These are phyloP conservation scores for Aspergillus texensis DNA, from an alignment of 2,329 filamentous ascomycete genomes.

Conservation along the genomic window DNA sequence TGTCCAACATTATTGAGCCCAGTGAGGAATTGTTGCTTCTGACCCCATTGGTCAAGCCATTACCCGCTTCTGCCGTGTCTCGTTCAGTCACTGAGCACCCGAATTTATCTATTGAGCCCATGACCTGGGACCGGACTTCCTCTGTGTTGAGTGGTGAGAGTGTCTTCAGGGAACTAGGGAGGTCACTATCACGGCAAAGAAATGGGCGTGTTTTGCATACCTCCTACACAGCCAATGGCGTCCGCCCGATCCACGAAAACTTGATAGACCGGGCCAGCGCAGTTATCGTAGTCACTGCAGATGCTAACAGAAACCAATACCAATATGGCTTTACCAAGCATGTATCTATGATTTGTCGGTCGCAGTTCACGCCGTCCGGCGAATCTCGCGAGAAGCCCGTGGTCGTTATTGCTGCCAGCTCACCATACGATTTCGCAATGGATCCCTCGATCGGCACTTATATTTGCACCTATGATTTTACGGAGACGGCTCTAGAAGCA, in stretches of 20 bases:
- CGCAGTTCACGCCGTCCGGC: constrained; percentile 41
- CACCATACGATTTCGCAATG: constrained; percentile 94
- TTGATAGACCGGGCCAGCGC: constrained; percentile 85
- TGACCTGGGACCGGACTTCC: constrained; percentile 58
- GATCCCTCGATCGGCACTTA: constrained; percentile 89
- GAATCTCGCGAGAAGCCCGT: constrained; percentile 71
- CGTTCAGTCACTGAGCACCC: constrained; percentile 61
- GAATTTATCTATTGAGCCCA: constrained; percentile 56
- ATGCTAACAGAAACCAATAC: constrained; percentile 91
- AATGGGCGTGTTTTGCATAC: constrained; percentile 89
- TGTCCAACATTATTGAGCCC: constrained; percentile 77
- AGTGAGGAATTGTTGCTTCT: constrained; percentile 88
- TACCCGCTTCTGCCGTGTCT: constrained; percentile 86
- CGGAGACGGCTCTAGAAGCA: constrained; percentile 84
- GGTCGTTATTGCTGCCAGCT: constrained; percentile 89
- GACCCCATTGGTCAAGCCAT: constrained; percentile 85
- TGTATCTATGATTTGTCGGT: constrained; percentile 84
- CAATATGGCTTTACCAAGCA: constrained; percentile 96
- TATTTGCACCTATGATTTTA: constrained; percentile 95
- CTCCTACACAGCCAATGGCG: constrained; percentile 91
- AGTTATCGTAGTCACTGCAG: constrained; percentile 88
- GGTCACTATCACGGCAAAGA: constrained; percentile 81
- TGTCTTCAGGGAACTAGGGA: constrained; percentile 86
- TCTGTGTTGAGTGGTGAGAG: constrained; percentile 87
- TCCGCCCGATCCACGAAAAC: constrained; percentile 90